Evolutionary conservation across 306 rosid genomes (phyloP).

Genomic region (Sicyos edulis): DNA sequence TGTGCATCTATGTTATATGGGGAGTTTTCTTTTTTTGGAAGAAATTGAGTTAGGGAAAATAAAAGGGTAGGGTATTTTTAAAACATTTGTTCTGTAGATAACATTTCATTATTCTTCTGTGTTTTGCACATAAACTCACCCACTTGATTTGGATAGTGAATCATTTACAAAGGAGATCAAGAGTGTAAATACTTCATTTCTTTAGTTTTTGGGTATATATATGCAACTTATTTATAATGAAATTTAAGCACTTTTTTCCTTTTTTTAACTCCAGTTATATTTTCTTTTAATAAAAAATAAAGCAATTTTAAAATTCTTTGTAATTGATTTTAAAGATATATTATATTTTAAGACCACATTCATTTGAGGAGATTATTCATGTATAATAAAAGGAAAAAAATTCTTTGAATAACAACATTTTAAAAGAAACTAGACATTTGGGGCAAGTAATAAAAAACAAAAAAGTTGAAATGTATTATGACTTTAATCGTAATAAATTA

Average conservation of each 20-base stretch:
- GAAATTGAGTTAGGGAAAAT: neutral
- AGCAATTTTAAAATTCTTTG: too few relatives aligned
- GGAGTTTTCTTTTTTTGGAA: neutral
- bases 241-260: neutral
- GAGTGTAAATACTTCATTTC: neutral
- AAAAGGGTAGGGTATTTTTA: neutral
- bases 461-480: too few relatives aligned
- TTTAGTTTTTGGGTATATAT: neutral
- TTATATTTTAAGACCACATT: too few relatives aligned
- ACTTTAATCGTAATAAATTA: too few relatives aligned
- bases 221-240: neutral
- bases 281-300: too few relatives aligned
- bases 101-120: neutral
- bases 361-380: too few relatives aligned
- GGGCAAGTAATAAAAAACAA: too few relatives aligned
- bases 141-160: neutral
- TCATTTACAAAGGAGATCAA: neutral
- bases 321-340: too few relatives aligned
- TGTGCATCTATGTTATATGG: neutral
- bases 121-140: slow-evolving; percentile 8
- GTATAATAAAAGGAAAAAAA: too few relatives aligned
- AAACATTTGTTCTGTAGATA: slow-evolving; percentile 4
- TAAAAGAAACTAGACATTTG: too few relatives aligned
- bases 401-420: too few relatives aligned
- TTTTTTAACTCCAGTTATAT: too few relatives aligned